A percentile compares a stretch with the other conserved stretches of the same genome.
Evolutionary conservation across 257 asterid genomes (phyloP).

Genomic region (Solanum medicagineum): DNA sequence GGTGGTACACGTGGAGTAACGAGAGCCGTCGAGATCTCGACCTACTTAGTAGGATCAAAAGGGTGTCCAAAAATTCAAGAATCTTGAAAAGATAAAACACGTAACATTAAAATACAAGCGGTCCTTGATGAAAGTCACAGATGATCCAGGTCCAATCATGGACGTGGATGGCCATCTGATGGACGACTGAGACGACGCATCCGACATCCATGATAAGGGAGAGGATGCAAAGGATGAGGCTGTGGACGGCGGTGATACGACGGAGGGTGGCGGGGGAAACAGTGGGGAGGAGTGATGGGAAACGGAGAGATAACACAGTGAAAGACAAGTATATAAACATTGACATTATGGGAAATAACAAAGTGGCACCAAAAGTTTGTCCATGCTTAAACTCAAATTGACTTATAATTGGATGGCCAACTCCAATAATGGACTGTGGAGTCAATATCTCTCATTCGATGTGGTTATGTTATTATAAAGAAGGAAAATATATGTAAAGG

Average conservation of each 20-base stretch:
- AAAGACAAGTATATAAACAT: constrained; percentile 45
- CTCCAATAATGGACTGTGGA: constrained; percentile 35
- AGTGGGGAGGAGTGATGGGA: constrained; percentile 14
- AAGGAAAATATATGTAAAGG: neutral
- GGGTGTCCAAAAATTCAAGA: constrained; percentile 61
- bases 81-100: constrained; percentile 61
- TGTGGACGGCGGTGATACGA: constrained; percentile 56
- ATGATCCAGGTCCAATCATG: constrained; percentile 34
- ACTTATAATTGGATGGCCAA: constrained; percentile 48
- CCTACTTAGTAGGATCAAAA: constrained; percentile 35
- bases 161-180: constrained; percentile 43
- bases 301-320: constrained; percentile 29
- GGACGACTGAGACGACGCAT: constrained; percentile 44
- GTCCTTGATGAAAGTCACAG: constrained; percentile 50
- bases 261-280: constrained; percentile 46
- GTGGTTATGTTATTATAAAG: neutral
- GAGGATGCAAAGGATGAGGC: constrained; percentile 54
- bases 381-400: constrained; percentile 56
- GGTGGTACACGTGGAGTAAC: constrained; percentile 87
- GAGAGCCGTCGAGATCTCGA: constrained; percentile 38
- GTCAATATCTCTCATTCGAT: constrained; percentile 28
- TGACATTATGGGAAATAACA: constrained; percentile 31
- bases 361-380: constrained; percentile 53
- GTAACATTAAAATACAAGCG: constrained; percentile 66
- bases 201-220: constrained; percentile 57